phyloP scores from a whole-genome alignment of 2,329 filamentous ascomycete species.

The Malbranchea cinnamomea region DNA sequence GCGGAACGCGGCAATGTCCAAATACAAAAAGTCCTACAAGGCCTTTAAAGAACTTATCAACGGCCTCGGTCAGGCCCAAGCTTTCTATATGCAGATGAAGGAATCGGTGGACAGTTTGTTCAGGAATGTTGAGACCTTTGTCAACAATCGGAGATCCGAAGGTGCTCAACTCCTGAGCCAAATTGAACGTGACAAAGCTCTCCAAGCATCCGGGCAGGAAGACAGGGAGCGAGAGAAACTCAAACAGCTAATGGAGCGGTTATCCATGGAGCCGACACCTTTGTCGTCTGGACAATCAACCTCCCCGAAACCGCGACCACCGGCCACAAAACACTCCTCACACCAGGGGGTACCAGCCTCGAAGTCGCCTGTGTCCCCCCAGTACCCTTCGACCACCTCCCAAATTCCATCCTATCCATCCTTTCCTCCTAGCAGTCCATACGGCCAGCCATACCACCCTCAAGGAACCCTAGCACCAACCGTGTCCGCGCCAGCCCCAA shows the following conservation, averaged over 20 bases:
- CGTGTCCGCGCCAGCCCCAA: slow-evolving; percentile 25
- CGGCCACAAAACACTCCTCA: no score
- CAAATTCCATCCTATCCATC: slow-evolving; percentile 3
- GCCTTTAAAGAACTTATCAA: slow-evolving; percentile 82
- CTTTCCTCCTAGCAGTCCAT: slow-evolving; percentile 9
- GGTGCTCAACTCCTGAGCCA: slow-evolving; percentile 76
- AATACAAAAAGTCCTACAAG: slow-evolving; percentile 83
- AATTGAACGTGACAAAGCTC: slow-evolving; percentile 66
- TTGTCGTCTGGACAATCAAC: slow-evolving; percentile 26
- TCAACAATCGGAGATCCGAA: slow-evolving; percentile 84
- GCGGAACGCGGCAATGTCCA: slow-evolving; percentile 62
- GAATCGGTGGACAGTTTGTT: slow-evolving; percentile 82
- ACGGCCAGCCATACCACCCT: slow-evolving; percentile 21
- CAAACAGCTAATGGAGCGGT: slow-evolving; percentile 82
- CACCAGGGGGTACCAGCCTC: slow-evolving; percentile 3
- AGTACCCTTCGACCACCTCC: slow-evolving; percentile 17
- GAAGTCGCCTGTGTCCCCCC: slow-evolving; percentile 20
- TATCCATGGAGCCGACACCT: slow-evolving; percentile 59
- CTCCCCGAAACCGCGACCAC: slow-evolving; percentile 2
- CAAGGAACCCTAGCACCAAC: slow-evolving; percentile 20
- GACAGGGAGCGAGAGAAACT: slow-evolving; percentile 77
- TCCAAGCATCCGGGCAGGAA: slow-evolving; percentile 43
- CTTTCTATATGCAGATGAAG: slow-evolving; percentile 91
- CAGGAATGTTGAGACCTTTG: slow-evolving; percentile 94
- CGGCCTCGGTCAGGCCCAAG: slow-evolving; percentile 73